A percentile compares a stretch with the other conserved stretches of the same genome.
Conservation (phyloP, 1,139 yeast species). For the Petasospora fabianii region DNA sequence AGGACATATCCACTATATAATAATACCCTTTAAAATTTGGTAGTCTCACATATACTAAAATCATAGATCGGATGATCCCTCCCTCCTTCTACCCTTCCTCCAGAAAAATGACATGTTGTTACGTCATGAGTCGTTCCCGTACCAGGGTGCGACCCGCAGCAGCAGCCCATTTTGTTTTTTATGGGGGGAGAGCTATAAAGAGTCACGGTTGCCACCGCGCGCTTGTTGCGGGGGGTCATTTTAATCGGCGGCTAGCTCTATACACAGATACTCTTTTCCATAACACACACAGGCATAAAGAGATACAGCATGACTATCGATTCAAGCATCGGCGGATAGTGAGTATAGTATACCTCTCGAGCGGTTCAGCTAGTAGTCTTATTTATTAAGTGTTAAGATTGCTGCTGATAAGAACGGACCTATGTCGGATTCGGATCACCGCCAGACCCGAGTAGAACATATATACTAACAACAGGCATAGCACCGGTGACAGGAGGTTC, state of each 20-base stretch:
- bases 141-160: neutral
- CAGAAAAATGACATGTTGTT: neutral
- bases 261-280: no score
- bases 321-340: neutral
- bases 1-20: no score
- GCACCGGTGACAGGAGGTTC: slow-evolving; percentile 3
- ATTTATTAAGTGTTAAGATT: neutral
- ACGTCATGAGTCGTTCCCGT: neutral
- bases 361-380: neutral
- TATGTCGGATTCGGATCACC: neutral
- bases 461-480: slow-evolving; percentile 3
- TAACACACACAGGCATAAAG: no score
- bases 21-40: no score
- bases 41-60: no score
- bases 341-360: neutral
- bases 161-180: neutral
- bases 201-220: no score
- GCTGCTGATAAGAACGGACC: slow-evolving; percentile 4
- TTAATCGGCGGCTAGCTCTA: no score
- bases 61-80: no score
- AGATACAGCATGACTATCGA: neutral
- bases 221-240: no score
- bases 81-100: neutral
- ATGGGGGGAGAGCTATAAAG: no score
- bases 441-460: neutral